phyloP scores from a whole-genome alignment of 2,329 filamentous ascomycete genomes.

The Paradendryphiella salina region DNA sequence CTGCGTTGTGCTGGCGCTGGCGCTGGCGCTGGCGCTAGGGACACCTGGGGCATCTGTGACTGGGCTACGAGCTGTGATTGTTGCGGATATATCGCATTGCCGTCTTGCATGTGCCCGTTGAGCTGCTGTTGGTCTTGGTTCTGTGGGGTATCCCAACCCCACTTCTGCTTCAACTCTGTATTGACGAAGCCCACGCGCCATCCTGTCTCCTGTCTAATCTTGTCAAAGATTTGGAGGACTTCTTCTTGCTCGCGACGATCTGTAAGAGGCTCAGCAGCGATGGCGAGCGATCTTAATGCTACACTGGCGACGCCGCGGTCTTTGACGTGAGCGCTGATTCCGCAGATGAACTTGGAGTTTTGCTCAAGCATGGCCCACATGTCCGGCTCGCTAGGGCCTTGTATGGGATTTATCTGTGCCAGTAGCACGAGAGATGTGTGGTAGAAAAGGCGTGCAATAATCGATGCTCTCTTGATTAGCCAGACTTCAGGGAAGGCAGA shows the following conservation, averaged over 20 bases:
- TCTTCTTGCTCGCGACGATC: constrained; percentile 76
- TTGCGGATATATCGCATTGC: constrained; percentile 17
- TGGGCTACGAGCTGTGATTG: constrained; percentile 22
- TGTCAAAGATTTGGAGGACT: constrained; percentile 73
- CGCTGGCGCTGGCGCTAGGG: constrained; percentile 21
- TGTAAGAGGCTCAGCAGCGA: constrained; percentile 73
- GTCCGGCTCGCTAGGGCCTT: constrained; percentile 63
- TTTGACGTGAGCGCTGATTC: constrained; percentile 82
- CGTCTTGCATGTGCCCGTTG: constrained; percentile 22
- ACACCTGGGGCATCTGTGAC: constrained; percentile 26
- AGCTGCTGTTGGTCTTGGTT: constrained; percentile 47
- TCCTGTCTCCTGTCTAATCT: constrained; percentile 74
- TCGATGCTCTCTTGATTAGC: constrained; percentile 80
- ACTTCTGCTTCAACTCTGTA: constrained; percentile 71
- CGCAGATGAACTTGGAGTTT: constrained; percentile 84
- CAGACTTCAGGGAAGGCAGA: constrained; percentile 87
- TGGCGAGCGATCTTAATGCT: constrained; percentile 75
- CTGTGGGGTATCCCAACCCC: constrained; percentile 66
- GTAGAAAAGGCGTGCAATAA: constrained; percentile 83
- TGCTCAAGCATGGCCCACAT: constrained; percentile 71
- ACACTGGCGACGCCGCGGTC: constrained; percentile 78
- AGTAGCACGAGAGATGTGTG: constrained; percentile 84
- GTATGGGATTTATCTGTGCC: constrained; percentile 74
- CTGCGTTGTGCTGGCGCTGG: constrained; percentile 31
- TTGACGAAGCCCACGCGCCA: constrained; percentile 77